A percentile compares a stretch with the other conserved stretches of the same genome.
Evolutionary conservation across 306 rosid genomes (phyloP).

Genomic region (Parietaria judaica): DNA sequence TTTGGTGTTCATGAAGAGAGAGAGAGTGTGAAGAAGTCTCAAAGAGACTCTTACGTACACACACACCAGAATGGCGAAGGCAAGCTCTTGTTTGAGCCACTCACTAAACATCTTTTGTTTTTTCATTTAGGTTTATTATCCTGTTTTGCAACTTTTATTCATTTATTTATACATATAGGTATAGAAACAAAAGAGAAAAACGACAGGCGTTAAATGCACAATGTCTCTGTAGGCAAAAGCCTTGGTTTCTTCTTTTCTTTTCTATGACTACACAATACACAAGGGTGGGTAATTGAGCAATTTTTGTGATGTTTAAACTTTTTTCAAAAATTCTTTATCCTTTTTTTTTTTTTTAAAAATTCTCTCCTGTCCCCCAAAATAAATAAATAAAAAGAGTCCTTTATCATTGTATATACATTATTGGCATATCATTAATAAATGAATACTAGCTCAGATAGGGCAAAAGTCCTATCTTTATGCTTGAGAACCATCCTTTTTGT

Average conservation of each 20-base stretch:
- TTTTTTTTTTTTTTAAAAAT: neutral
- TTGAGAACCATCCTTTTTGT: too few species aligned
- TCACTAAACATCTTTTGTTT: neutral
- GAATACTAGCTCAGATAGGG: too few species aligned
- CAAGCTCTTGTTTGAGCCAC: neutral
- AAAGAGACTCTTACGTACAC: too few species aligned
- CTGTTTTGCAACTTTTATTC: neutral
- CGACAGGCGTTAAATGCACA: slow-evolving; percentile 22
- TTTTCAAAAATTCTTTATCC: too few species aligned
- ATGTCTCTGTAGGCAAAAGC: slow-evolving; percentile 7
- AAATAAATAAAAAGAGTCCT: neutral
- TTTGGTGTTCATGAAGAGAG: neutral
- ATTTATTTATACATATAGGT: neutral
- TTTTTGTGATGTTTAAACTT: too few species aligned
- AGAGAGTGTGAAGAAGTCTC: too few species aligned
- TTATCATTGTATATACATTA: neutral
- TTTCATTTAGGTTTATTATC: neutral
- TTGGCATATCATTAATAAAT: too few species aligned
- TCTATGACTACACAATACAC: neutral
- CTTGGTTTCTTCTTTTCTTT: neutral
- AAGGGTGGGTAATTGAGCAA: neutral
- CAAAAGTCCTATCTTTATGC: too few species aligned
- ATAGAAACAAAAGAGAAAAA: neutral
- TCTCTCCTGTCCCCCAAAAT: slow-evolving; percentile 1
- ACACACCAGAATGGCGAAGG: too few species aligned